A percentile compares a stretch with the other conserved stretches of the same genome.
These are phyloP conservation scores for Dothideomycetes sp. DNA, from an alignment of 2,329 filamentous ascomycete genomes.

Conservation along the genomic window DNA sequence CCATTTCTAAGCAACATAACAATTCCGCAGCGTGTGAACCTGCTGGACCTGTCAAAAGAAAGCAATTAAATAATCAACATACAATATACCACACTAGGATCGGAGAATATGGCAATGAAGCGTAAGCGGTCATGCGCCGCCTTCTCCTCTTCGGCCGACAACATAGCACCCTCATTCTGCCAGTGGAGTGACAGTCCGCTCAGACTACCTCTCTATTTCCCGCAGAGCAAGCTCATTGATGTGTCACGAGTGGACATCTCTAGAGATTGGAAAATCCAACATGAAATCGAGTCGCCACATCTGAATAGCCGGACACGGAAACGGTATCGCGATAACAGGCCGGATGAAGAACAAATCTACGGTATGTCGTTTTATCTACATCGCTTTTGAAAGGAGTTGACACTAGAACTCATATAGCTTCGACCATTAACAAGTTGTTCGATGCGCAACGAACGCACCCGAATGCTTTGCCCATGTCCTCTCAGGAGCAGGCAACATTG, in stretches of 20 bases:
- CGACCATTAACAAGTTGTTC: conserved; percentile 34
- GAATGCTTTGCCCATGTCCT: conserved; percentile 18
- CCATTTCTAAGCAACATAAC: too few relatives aligned
- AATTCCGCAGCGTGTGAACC: too few relatives aligned
- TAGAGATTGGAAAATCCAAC: neutral
- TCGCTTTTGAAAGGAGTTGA: conserved; percentile 8
- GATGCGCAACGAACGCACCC: conserved; percentile 28
- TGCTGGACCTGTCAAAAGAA: too few relatives aligned
- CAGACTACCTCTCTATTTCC: conserved; percentile 18
- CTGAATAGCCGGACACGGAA: conserved; percentile 49
- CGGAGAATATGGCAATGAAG: conserved; percentile 37
- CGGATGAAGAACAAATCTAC: conserved; percentile 44
- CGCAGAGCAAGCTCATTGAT: conserved; percentile 17
- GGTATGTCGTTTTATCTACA: conserved; percentile 27
- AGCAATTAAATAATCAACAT: neutral
- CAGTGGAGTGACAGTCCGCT: conserved; percentile 8
- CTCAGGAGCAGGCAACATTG: conserved; percentile 14
- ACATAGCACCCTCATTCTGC: conserved; percentile 24
- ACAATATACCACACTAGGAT: neutral
- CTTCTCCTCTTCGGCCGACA: conserved; percentile 34
- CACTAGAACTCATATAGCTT: conserved; percentile 24
- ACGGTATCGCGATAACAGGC: conserved; percentile 46
- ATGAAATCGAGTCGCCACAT: conserved; percentile 16
- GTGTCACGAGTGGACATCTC: neutral
- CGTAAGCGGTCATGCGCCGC: conserved; percentile 42